Evolutionary conservation across 106 monocot genomes (phyloP), one percentile per base, ranked within the genome.

Genomic region (Narthecium ossifragum): DNA sequence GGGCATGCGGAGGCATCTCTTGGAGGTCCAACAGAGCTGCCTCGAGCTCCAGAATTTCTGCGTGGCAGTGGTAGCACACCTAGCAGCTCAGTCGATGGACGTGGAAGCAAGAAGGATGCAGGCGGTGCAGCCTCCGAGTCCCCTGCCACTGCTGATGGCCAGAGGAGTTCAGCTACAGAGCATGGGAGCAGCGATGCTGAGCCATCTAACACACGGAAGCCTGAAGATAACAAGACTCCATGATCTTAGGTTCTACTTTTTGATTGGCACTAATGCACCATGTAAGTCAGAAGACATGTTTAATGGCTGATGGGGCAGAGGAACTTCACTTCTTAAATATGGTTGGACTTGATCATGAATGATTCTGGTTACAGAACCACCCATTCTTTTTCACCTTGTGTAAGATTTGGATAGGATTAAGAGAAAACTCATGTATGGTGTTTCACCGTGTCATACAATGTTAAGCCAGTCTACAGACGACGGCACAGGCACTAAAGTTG

Each of bases 151-250:
- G 28, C 49, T 47, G 81, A 71, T 51, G 51, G 59, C 53, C 72
- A 69, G 23, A 67, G 78, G 49, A 79, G 47, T 54, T 58, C 77
- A 23, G 70, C 55, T 27, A 28, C 30, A 0, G 79, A 88, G 9
- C 66, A 36, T 40, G 70, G 61, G 1, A 60, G 50, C 18, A 76
- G 74, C 2, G 70, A 66, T 43, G 57, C 34, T n/a, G 74, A 78
- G 33, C 21, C 53, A 26, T 26, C 46, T 11, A 33, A 51, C 43
- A 25, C 40, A 28, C 62, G 31, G 64, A 73, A 65, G 57, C 43
- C 45, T 17, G 69, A 73, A 39, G 77, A 57, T 38, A 22, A 28
- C 47, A 71, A 71, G 56, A 55, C 66, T 22, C 5, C 52, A 46
- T 73, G 53, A 66, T 17, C 12, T n/a, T n/a, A n/a, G n/a, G n/a